Conservation (phyloP, 1,139 yeast species). For the Nakaseomyces delphensis region DNA sequence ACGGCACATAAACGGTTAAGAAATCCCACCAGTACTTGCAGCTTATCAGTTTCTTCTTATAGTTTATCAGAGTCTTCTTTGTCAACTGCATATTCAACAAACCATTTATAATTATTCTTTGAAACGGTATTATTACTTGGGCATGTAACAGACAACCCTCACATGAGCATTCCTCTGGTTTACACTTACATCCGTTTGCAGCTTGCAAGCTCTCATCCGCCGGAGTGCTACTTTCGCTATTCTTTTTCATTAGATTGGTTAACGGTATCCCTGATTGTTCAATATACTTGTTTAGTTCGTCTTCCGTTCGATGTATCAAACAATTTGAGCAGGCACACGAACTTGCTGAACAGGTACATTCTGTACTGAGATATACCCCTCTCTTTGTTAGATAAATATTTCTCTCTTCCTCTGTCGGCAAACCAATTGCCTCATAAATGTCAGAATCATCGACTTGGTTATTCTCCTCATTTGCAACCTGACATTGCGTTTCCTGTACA, state of each 20-base stretch:
- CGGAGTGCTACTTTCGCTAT: constrained; percentile 2
- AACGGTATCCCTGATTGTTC: constrained; percentile 27
- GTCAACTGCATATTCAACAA: constrained; percentile 21
- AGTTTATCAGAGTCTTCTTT: constrained; percentile 25
- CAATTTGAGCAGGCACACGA: constrained; percentile 30
- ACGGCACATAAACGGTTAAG: constrained; percentile 21
- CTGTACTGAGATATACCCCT: constrained; percentile 29
- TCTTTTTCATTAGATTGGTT: constrained; percentile 18
- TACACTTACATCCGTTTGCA: constrained; percentile 9
- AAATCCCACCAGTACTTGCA: constrained; percentile 31
- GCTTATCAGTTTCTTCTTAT: constrained; percentile 24
- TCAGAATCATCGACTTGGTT: not conserved
- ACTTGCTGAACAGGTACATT: constrained; percentile 28
- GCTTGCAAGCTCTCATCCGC: not conserved
- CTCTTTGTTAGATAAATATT: constrained; percentile 21
- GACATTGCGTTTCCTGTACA: not conserved
- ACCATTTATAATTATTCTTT: constrained; percentile 22
- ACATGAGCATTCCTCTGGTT: constrained; percentile 19
- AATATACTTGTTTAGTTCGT: constrained; percentile 26
- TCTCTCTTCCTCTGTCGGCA: not conserved
- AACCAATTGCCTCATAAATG: not conserved
- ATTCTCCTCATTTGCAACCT: not conserved
- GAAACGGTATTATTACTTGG: constrained; percentile 23
- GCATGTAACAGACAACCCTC: constrained; percentile 23
- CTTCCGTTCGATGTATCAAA: constrained; percentile 30